Conservation (phyloP, 2,329 filamentous ascomycete species). For the Paramyrothecium roridum region DNA sequence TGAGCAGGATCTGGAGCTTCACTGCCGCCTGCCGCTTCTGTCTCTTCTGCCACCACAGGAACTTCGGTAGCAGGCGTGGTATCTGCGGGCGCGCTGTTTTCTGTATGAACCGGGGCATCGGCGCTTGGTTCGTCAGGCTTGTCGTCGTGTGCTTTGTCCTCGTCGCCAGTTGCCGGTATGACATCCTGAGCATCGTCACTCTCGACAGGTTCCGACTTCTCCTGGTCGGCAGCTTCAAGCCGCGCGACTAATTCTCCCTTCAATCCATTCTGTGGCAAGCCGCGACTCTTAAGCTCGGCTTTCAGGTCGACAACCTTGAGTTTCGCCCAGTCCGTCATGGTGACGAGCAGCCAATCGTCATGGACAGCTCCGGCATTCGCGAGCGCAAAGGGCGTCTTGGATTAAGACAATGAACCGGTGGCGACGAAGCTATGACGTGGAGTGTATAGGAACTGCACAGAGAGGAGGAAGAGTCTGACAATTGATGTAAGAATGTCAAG, state of each 20-base stretch:
- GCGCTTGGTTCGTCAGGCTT: too few species aligned
- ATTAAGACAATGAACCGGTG: slow-evolving; percentile 1
- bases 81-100: too few species aligned
- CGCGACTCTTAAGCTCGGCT: slow-evolving; percentile 69
- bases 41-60: too few species aligned
- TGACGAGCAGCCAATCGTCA: slow-evolving; percentile 13
- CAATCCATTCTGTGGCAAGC: slow-evolving; percentile 66
- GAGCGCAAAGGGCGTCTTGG: slow-evolving; percentile 2
- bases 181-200: background rate
- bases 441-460: background rate
- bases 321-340: slow-evolving; percentile 51
- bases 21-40: too few species aligned
- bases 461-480: too few species aligned
- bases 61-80: too few species aligned
- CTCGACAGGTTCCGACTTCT: slow-evolving; percentile 3
- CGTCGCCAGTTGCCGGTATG: slow-evolving; percentile 2
- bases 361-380: background rate
- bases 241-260: slow-evolving; percentile 70
- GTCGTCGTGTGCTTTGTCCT: background rate
- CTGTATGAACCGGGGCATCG: too few species aligned
- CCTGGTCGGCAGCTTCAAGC: slow-evolving; percentile 36
- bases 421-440: background rate
- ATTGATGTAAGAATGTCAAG: too few species aligned
- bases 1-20: too few species aligned
- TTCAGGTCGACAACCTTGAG: slow-evolving; percentile 75